A percentile compares a stretch with the other conserved stretches of the same genome.
Conservation (phyloP, 257 asterid species). For the Primulina huaijiensis region DNA sequence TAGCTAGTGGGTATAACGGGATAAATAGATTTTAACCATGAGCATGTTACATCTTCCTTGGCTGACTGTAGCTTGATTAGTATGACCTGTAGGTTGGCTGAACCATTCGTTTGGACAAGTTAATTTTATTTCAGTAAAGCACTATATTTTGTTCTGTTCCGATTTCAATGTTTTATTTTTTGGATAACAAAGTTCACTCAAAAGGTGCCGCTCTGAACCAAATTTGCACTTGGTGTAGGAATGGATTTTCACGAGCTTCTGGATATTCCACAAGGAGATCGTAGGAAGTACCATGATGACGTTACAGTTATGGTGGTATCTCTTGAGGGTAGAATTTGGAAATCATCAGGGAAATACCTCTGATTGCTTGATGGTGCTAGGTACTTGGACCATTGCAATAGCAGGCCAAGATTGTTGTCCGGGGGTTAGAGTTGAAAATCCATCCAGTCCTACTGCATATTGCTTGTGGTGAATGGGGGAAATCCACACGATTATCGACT, state of each 20-base stretch:
- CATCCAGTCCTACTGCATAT: neutral
- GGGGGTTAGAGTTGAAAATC: neutral
- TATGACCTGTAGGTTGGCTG: neutral
- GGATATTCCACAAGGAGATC: slow-evolving; percentile 96
- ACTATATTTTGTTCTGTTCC: neutral
- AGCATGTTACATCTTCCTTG: neutral
- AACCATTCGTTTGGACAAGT: neutral
- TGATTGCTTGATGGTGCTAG: slow-evolving; percentile 26
- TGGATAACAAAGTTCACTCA: neutral
- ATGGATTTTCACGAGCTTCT: slow-evolving; percentile 93
- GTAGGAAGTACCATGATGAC: slow-evolving; percentile 93
- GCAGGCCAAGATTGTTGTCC: neutral
- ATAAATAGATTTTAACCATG: neutral
- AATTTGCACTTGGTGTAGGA: slow-evolving; percentile 45
- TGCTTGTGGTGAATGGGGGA: neutral
- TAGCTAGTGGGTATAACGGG: neutral
- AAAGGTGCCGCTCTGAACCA: slow-evolving; percentile 18
- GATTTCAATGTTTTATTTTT: neutral
- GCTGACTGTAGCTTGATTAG: neutral
- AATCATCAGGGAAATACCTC: slow-evolving; percentile 89
- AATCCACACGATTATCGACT: neutral
- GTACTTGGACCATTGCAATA: neutral
- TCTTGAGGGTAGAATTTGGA: slow-evolving; percentile 95
- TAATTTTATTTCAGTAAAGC: neutral
- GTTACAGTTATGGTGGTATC: slow-evolving; percentile 99